These are phyloP conservation scores for Nasturtium officinale DNA, from an alignment of 345 rosid species.

Conservation along the genomic window DNA sequence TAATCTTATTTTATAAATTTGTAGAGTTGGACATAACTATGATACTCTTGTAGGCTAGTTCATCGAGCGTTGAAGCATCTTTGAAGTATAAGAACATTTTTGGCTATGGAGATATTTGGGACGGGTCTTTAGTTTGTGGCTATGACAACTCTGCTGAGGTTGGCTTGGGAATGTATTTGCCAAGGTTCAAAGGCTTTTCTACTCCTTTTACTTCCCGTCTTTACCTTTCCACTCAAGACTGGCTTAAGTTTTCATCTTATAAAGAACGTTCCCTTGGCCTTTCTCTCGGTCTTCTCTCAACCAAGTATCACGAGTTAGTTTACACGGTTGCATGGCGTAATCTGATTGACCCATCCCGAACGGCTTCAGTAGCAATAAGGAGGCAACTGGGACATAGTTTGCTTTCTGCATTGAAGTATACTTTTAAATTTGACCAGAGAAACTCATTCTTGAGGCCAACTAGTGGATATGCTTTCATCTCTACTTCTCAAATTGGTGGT, in stretches of 20 bases:
- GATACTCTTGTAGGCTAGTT: conserved; percentile 65
- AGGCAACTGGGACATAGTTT: conserved; percentile 89
- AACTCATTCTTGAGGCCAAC: conserved; percentile 81
- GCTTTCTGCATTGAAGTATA: conserved; percentile 78
- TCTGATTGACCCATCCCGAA: conserved; percentile 74
- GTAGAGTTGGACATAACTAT: conserved; percentile 9
- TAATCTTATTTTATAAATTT: background rate
- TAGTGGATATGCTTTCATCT: conserved; percentile 75
- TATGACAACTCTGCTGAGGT: conserved; percentile 79
- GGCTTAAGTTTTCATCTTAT: conserved; percentile 79
- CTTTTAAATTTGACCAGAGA: conserved; percentile 73
- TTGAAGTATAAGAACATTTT: conserved; percentile 77
- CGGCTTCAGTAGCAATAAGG: conserved; percentile 66
- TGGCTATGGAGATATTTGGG: conserved; percentile 97
- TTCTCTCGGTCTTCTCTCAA: conserved; percentile 77
- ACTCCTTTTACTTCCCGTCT: conserved; percentile 73
- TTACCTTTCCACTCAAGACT: conserved; percentile 81
- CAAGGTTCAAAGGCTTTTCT: conserved; percentile 62
- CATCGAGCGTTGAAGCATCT: conserved; percentile 81
- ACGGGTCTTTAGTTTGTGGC: conserved; percentile 77
- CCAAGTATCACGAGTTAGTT: conserved; percentile 66
- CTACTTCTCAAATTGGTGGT: conserved; percentile 80
- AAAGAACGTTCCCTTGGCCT: conserved; percentile 82
- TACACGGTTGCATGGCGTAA: conserved; percentile 80
- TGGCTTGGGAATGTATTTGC: conserved; percentile 75